Percentiles rank a stretch among this genome's conserved stretches.
phyloP scores from a whole-genome alignment of 371 early-diverging fungal species.

The Zychaea mexicana region DNA sequence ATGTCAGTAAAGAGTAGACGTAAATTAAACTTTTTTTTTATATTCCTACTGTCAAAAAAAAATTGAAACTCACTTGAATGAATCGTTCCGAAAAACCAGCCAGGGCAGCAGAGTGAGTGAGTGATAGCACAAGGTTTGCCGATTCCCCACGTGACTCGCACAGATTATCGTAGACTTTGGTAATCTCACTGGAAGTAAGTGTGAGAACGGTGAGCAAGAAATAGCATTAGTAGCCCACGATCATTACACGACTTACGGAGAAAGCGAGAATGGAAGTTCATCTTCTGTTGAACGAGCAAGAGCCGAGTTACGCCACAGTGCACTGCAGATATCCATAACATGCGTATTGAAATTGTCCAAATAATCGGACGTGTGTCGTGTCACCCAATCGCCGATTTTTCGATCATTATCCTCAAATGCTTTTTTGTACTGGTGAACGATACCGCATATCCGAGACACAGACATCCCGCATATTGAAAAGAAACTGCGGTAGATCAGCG shows the following conservation, averaged over 20 bases:
- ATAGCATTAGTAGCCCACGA: no score
- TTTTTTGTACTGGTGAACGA: conserved; percentile 48
- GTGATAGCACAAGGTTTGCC: conserved; percentile 35
- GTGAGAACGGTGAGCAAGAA: background rate
- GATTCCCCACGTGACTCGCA: conserved; percentile 38
- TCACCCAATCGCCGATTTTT: conserved; percentile 27
- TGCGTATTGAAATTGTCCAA: conserved; percentile 58
- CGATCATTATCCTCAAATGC: conserved; percentile 44
- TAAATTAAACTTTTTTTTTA: background rate
- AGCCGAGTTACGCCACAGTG: conserved; percentile 54
- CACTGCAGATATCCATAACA: conserved; percentile 60
- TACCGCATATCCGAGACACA: conserved; percentile 57
- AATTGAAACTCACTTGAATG: conserved; percentile 22
- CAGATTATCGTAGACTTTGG: conserved; percentile 22
- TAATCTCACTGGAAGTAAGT: conserved; percentile 25
- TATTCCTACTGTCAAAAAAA: background rate
- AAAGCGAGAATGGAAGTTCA: conserved; percentile 38
- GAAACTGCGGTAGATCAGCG: conserved; percentile 54
- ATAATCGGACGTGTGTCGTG: conserved; percentile 45
- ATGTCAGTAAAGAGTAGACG: conserved; percentile 8
- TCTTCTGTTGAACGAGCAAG: conserved; percentile 35
- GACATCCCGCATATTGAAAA: conserved; percentile 57
- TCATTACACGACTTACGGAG: conserved; percentile 32
- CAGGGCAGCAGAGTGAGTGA: conserved; percentile 50
- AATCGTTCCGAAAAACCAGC: conserved; percentile 52